Evolutionary conservation across 148 eudicot genomes (phyloP).

Genomic region (Agrostemma githago): DNA sequence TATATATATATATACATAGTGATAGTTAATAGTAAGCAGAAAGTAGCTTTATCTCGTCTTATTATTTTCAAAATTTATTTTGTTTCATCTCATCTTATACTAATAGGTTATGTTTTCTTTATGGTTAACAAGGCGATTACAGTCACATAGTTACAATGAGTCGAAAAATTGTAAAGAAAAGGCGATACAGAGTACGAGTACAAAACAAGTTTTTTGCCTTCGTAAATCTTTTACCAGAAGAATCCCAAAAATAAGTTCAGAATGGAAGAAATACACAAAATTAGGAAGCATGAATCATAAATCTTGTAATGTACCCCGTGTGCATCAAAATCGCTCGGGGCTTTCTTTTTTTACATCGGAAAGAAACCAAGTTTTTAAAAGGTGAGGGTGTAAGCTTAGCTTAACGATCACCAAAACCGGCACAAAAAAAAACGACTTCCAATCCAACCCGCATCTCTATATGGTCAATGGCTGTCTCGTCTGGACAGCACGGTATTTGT

Average conservation of each 20-base stretch:
- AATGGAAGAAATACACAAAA: too few relatives aligned
- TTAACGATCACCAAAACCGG: slow-evolving; percentile 4
- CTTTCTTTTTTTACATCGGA: background rate
- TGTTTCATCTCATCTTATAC: background rate
- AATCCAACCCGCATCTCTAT: background rate
- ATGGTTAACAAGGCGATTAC: background rate
- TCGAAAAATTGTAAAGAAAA: background rate
- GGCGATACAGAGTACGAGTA: background rate
- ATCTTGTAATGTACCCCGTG: background rate
- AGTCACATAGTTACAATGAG: background rate
- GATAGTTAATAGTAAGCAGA: background rate
- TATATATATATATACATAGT: too few relatives aligned
- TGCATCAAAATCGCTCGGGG: background rate
- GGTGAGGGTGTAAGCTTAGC: background rate
- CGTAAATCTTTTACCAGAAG: too few relatives aligned
- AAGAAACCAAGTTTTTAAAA: background rate
- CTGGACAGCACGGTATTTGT: background rate
- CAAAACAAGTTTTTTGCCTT: background rate
- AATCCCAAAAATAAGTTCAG: too few relatives aligned
- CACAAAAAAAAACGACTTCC: background rate
- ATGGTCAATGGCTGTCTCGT: background rate
- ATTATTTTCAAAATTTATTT: background rate
- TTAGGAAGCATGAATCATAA: too few relatives aligned
- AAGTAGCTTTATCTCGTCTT: background rate
- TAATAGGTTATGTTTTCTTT: background rate